Percentiles rank a stretch among this genome's conserved stretches.
Evolutionary conservation across 306 rosid species (phyloP).

Genomic region (Cucurbita argyrosperma): DNA sequence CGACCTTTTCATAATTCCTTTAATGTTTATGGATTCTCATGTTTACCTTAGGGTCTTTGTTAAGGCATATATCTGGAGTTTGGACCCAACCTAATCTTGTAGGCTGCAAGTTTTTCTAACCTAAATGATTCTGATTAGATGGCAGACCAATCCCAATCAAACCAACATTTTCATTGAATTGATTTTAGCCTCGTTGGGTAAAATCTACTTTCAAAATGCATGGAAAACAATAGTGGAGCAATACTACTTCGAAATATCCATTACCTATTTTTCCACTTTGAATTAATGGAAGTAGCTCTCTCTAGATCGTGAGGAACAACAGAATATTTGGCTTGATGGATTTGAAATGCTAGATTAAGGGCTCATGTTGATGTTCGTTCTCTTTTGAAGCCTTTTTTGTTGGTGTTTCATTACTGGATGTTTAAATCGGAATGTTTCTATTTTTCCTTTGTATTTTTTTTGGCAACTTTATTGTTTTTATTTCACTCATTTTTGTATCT

Average conservation of each 20-base stretch:
- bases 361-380: too few species aligned
- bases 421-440: neutral
- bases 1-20: constrained; percentile 4
- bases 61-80: neutral
- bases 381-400: too few species aligned
- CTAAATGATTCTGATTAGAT: neutral
- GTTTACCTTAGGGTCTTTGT: neutral
- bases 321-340: neutral
- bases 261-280: neutral
- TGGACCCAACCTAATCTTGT: neutral
- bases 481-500: too few species aligned
- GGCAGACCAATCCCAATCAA: neutral
- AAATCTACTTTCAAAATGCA: neutral
- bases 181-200: neutral
- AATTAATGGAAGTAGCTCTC: neutral
- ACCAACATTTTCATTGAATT: neutral
- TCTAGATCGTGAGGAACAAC: neutral
- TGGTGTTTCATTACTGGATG: neutral
- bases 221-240: neutral
- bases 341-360: too few species aligned
- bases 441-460: too few species aligned
- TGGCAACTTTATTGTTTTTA: too few species aligned
- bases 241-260: neutral
- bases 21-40: neutral
- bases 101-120: neutral